A percentile compares a stretch with the other conserved stretches of the same genome.
Evolutionary conservation across 148 eudicot genomes (phyloP).

Genomic region (Vaccinium vitisidaea): DNA sequence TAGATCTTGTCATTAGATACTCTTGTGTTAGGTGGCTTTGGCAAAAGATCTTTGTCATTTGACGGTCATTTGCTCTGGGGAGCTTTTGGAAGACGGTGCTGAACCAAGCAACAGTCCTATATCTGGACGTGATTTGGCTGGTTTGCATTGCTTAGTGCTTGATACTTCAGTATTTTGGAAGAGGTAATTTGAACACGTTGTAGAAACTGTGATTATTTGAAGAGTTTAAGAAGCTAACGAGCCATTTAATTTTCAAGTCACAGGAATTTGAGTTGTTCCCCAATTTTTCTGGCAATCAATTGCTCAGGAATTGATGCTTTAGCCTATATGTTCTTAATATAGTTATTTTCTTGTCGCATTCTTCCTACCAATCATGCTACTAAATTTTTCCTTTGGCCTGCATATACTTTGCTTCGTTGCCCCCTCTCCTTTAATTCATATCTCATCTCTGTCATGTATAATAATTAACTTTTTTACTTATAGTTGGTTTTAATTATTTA

Average conservation of each 20-base stretch:
- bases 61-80: constrained; percentile 68
- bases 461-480: not conserved
- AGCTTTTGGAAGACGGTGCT: constrained; percentile 33
- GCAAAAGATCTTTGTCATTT: constrained; percentile 86
- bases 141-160: constrained; percentile 71
- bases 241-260: constrained; percentile 1
- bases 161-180: constrained; percentile 78
- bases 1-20: not conserved
- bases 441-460: not conserved
- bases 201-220: constrained; percentile 4
- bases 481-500: not conserved
- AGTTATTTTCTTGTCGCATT: not conserved
- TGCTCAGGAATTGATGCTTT: constrained; percentile 1
- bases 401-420: not conserved
- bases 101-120: constrained; percentile 29
- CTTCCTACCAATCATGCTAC: not conserved
- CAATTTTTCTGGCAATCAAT: not conserved
- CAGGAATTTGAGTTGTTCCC: constrained; percentile 6
- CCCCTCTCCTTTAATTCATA: not conserved
- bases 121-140: constrained; percentile 37
- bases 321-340: not conserved
- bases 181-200: constrained; percentile 52
- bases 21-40: constrained; percentile 63
- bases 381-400: not conserved
- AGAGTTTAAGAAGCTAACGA: not conserved